Conservation (phyloP, 2,329 filamentous ascomycete species). For the Clonostachys rosea region DNA sequence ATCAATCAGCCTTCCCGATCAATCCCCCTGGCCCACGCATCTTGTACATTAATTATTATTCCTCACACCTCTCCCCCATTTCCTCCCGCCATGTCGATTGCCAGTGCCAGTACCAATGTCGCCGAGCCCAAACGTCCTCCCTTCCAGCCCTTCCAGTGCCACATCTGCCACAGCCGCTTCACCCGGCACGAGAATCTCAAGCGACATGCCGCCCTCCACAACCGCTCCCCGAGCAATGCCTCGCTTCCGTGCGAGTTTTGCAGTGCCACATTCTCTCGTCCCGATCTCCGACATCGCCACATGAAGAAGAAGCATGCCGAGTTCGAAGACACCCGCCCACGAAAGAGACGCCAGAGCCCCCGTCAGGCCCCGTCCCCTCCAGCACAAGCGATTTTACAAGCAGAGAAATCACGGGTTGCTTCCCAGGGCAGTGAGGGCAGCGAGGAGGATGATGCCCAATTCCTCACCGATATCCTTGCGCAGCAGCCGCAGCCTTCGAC, state of each 20-base stretch:
- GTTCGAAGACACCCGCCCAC: background rate
- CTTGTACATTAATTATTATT: too few relatives aligned
- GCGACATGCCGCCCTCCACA: slow-evolving; percentile 31
- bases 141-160: slow-evolving; percentile 32
- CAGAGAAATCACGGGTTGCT: background rate
- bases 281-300: slow-evolving; percentile 30
- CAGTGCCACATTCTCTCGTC: slow-evolving; percentile 29
- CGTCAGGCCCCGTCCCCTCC: background rate
- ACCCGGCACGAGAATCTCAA: slow-evolving; percentile 18
- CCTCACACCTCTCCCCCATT: too few relatives aligned
- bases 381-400: background rate
- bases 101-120: too few relatives aligned
- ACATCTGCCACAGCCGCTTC: slow-evolving; percentile 22
- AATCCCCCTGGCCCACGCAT: too few relatives aligned
- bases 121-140: background rate
- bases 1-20: too few relatives aligned
- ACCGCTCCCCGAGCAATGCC: slow-evolving; percentile 17
- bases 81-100: too few relatives aligned
- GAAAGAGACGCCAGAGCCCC: background rate
- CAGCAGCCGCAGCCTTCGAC: background rate
- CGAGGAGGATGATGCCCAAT: background rate
- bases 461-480: background rate
- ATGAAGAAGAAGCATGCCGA: slow-evolving; percentile 30
- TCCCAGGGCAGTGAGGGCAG: background rate
- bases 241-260: slow-evolving; percentile 28